Base-by-base conservation (phyloP, 306 rosid genomes). In the Delonix regia region DNA sequence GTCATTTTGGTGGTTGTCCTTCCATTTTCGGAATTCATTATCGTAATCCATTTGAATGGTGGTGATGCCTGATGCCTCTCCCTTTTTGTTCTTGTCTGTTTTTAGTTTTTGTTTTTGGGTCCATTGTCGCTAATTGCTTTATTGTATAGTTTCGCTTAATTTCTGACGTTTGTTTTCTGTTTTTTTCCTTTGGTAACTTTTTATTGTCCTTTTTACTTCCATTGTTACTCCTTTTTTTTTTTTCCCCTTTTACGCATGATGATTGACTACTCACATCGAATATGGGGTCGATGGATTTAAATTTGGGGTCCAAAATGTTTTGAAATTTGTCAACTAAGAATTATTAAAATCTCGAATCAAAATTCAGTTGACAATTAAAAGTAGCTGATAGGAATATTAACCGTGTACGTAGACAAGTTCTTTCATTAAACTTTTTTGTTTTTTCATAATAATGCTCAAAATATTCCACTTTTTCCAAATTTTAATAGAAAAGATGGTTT, bases 1-100 rank as follows among this genome's bases (percentile, higher is more conserved):
- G 78, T 60, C 48, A 42, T 63, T 45, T 55, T 47, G 66, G 51
- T 77, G 71, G 72, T 77, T 9, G 53, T 44, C 63, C 24, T 77
- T 42, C 63, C 71, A 63, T 42, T 77, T 77, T 71, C 4, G 79
- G 69, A 24, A 47, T 13, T 47, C 48, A 27, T 75, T 36, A 56
- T 36, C 76, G 39, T 12, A 38, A 62, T 49, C 70, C 70, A 30
- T 55, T 41, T 34, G 34, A 73, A 45, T 21, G 64, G 63, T 55
- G 69, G 24, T 21, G 64, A 53, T 55, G 69, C 18, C 64, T 12
- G 12, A 24, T 25, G 36, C 16, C 11, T 49, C 59, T 19, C 39
- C 67, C 22, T 41, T 22, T 12, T 41, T 30, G 9, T 27, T 19
- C 11, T 39, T 19, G 13, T 11, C 19, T 64, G 36, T 6, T 30